Base-by-base conservation (phyloP, 768 basidiomycete genomes). In the Boletus tylopilopsis region DNA sequence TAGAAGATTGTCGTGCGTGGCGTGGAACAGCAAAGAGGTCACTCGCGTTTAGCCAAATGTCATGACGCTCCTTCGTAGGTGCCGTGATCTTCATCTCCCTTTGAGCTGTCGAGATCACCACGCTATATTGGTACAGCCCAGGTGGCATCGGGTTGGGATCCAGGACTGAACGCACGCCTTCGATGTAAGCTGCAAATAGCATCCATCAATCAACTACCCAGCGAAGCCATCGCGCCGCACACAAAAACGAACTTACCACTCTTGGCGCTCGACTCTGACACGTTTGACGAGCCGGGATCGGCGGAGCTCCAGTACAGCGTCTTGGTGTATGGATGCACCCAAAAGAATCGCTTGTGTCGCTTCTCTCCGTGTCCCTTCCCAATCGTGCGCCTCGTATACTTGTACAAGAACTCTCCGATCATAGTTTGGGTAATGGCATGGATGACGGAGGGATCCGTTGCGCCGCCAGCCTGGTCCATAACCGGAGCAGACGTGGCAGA, bases 11-110 rank as follows among this genome's bases (percentile, higher is more conserved):
- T 47, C 44, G 4, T 32, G 13, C 11, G 36, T 34, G 33, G n/a
- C n/a, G n/a, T n/a, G 47, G 50, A 27, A 48, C 22, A 50, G 51
- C 42, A 7, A 25, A 54, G 44, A 55, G 35, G 33, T 32, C 6
- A 73, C 84, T 51, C 67, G 94, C 93, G 68, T 85, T 88, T 45
- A 92, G 74, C 96, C 96, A 99, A 53, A 97, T 93, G 59, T 98
- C 94, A 63, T 99, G 96, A 46, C 94, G 78, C 57, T 98, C 96
- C 64, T 90, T 90, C 8, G 87, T 94, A 2, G 88, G 87, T 6
- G 94, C 94, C n/a, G 96, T 98, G 62, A 99, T 86, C 74, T 96
- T 95, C 84, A 98, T 96, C 71, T 99, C 96, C 50, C 95, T 79
- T 54, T 93, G 89, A 11, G 92, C 88, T 0, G 94, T 96, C 21